Evolutionary conservation across 2,329 filamentous ascomycete genomes (phyloP), one percentile per base, ranked within the genome.

Genomic region (Colletotrichum lentis): DNA sequence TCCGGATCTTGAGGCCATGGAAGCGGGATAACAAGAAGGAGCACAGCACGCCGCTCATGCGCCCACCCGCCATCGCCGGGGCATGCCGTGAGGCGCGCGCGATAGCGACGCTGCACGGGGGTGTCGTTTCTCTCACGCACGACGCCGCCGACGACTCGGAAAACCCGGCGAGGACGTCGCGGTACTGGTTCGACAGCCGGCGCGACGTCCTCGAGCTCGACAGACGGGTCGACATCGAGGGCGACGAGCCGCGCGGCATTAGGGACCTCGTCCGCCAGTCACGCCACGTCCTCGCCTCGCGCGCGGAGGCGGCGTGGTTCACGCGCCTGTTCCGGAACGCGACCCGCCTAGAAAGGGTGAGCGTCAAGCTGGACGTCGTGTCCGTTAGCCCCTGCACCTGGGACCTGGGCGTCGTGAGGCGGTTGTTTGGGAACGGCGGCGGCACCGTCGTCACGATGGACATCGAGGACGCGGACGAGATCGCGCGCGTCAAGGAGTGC

Each of bases 301-400:
- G 67, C 5, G 67, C 67, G n/a, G 58, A 58, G n/a, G 63, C 63
- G 20, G 54, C 46, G 22, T 69, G 67, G 67, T 69, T 63, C 3
- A 35, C 43, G 16, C 24, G 54, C 7, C n/a, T 69, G 1, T 69
- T 69, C 14, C 43, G 20, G 14, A 20, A 50, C 4, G 27, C 57
- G 16, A 16, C 6, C 1, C 11, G 3, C 20, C 4, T 68, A 39
- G 54, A 22, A 39, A 35, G 44, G 6, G 47, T 69, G 1, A 44
- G 64, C 1, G 44, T 69, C 12, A 59, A 57, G 64, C 59, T 68
- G 24, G 64, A 69, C 53, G 49, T 24, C 3, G n/a, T 39, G 5
- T n/a, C 49, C 1, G 57, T 57, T 5, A 58, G 41, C 10, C 22
- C 56, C 27, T 67, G 63, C 27, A 41, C 57, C 14, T 67, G 64